phyloP scores from a whole-genome alignment of 352 stramenopile genomes.

The Pythium scleroteichum region DNA sequence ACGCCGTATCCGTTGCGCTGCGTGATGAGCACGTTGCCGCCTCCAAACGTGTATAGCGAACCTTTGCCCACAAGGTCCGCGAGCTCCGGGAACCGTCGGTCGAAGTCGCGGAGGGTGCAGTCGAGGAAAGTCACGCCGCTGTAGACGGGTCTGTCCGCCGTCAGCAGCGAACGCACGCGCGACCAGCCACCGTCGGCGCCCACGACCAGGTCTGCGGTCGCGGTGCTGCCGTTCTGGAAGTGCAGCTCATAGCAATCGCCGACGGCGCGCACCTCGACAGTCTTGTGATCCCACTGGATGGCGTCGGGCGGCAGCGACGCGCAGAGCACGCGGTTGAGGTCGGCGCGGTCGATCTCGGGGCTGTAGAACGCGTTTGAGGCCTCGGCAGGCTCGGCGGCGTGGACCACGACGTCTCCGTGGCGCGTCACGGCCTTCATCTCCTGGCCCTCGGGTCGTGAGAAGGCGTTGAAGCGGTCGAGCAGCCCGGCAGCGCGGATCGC shows the following conservation, averaged over 20 bases:
- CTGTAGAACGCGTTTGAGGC: conserved; percentile 16
- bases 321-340: conserved; percentile 21
- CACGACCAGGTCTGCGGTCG: conserved; percentile 16
- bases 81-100: conserved; percentile 23
- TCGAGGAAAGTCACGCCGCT: conserved; percentile 18
- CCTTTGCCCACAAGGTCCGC: conserved; percentile 24
- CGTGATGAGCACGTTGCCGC: conserved; percentile 18
- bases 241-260: conserved; percentile 3
- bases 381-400: conserved; percentile 2
- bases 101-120: conserved; percentile 20
- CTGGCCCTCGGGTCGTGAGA: conserved; percentile 18
- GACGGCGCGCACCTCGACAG: background rate
- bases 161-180: conserved; percentile 18
- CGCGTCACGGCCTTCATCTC: conserved; percentile 8
- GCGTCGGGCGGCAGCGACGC: conserved; percentile 10
- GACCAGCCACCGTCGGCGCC: conserved; percentile 29
- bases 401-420: background rate
- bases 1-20: conserved; percentile 30
- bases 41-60: conserved; percentile 19
- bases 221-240: conserved; percentile 14
- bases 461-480: conserved; percentile 12
- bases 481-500: conserved; percentile 16
- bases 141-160: conserved; percentile 6
- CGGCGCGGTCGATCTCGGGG: conserved; percentile 25
- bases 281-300: conserved; percentile 28